phyloP scores from a whole-genome alignment of 306 rosid species.

The Canavalia gladiata region DNA sequence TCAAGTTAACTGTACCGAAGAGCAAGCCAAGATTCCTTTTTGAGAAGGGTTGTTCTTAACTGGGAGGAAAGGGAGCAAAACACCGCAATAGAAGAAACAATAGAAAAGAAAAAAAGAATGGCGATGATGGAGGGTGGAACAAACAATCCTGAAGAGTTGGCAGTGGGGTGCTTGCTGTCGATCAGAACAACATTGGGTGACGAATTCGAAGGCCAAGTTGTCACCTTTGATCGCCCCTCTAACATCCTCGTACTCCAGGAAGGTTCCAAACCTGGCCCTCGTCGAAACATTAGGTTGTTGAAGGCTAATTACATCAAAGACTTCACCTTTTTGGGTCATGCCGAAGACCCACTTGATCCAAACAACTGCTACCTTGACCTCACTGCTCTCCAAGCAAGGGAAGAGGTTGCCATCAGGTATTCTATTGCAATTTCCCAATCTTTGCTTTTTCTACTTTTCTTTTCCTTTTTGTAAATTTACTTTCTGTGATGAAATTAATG shows the following conservation, averaged over 20 bases:
- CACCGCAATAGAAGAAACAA: not conserved
- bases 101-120: slow-evolving; percentile 27
- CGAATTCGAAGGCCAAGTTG: slow-evolving; percentile 84
- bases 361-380: slow-evolving; percentile 73
- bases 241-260: slow-evolving; percentile 92
- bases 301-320: slow-evolving; percentile 86
- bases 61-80: not conserved
- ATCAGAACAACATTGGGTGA: slow-evolving; percentile 89
- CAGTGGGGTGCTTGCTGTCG: slow-evolving; percentile 78
- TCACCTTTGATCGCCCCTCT: slow-evolving; percentile 84
- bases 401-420: slow-evolving; percentile 81
- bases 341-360: slow-evolving; percentile 81
- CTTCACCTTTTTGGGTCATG: slow-evolving; percentile 68
- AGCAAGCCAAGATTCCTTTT: not conserved
- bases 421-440: not conserved
- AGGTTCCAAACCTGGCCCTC: slow-evolving; percentile 66
- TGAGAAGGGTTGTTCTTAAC: not conserved
- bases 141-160: slow-evolving; percentile 71
- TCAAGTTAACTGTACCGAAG: not conserved
- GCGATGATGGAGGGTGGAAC: slow-evolving; percentile 69
- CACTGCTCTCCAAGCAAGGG: slow-evolving; percentile 72
- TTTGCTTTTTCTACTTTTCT: not conserved
- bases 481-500: not conserved
- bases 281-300: slow-evolving; percentile 75
- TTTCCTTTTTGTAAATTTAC: not conserved